phyloP scores from a whole-genome alignment of 441 rosid species.

The Euphorbia corollata region DNA sequence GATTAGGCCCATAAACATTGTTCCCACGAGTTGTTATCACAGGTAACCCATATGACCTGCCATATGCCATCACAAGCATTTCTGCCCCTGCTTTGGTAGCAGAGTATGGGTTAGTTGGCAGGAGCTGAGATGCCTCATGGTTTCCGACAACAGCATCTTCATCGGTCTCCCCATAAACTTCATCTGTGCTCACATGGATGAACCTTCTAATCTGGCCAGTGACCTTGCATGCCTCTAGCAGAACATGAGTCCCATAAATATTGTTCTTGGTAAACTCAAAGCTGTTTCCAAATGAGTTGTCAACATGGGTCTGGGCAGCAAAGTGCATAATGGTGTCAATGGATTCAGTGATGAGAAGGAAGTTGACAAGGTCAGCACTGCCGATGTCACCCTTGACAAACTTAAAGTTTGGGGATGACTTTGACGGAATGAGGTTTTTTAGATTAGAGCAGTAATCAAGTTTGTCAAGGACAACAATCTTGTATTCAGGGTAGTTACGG shows the following conservation, averaged over 20 bases:
- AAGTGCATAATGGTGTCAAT: constrained; percentile 53
- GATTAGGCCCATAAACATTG: constrained; percentile 50
- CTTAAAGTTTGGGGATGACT: constrained; percentile 68
- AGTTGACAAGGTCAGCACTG: constrained; percentile 48
- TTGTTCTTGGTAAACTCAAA: constrained; percentile 50
- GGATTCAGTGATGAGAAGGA: constrained; percentile 39
- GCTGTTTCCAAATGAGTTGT: constrained; percentile 45
- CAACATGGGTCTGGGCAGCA: constrained; percentile 46
- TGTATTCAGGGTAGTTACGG: constrained; percentile 69
- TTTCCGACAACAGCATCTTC: constrained; percentile 46
- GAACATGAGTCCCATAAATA: constrained; percentile 44
- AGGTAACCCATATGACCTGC: constrained; percentile 44
- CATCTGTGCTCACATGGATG: constrained; percentile 49
- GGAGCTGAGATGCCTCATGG: constrained; percentile 46
- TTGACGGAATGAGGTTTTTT: constrained; percentile 60
- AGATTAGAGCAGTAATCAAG: constrained; percentile 82
- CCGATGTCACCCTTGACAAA: constrained; percentile 55
- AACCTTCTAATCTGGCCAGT: constrained; percentile 48
- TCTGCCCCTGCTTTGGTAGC: constrained; percentile 51
- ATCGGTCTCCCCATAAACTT: constrained; percentile 48
- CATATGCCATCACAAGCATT: constrained; percentile 52
- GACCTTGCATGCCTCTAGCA: constrained; percentile 47
- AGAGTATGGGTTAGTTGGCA: constrained; percentile 47
- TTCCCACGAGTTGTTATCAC: constrained; percentile 49
- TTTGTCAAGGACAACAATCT: constrained; percentile 83